These are phyloP conservation scores for Domatiomyces globalis DNA, from an alignment of 2,329 filamentous ascomycete genomes.

Conservation along the genomic window DNA sequence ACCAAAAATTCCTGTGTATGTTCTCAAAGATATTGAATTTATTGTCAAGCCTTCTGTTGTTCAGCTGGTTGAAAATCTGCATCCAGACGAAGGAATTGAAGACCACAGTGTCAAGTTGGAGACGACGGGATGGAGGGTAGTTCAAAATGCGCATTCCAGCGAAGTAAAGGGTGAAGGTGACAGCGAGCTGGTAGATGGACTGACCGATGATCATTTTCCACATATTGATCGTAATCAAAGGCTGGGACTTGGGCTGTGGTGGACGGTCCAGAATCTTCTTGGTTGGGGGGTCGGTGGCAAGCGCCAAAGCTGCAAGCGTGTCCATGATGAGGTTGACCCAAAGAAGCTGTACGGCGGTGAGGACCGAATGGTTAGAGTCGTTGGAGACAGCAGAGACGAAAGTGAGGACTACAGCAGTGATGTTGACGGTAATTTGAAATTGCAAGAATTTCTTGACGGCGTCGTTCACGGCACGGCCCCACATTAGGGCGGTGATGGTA, in stretches of 20 bases:
- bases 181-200: conserved; percentile 69
- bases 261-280: conserved; percentile 68
- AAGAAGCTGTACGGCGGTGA: conserved; percentile 79
- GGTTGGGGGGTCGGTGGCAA: conserved; percentile 81
- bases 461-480: conserved; percentile 56
- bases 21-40: conserved; percentile 92
- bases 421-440: conserved; percentile 63
- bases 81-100: conserved; percentile 99
- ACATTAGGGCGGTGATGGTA: conserved; percentile 52
- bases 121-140: conserved; percentile 32
- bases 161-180: conserved; percentile 73
- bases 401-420: conserved; percentile 75
- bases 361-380: conserved; percentile 53
- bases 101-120: conserved; percentile 61
- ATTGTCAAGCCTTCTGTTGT: conserved; percentile 90
- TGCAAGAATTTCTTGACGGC: conserved; percentile 55
- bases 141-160: conserved; percentile 49
- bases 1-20: conserved; percentile 72
- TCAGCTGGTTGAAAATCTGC: conserved; percentile 98
- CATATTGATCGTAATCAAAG: conserved; percentile 78
- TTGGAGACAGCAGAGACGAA: conserved; percentile 76
- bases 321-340: conserved; percentile 99
- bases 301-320: conserved; percentile 74
- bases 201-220: conserved; percentile 99
- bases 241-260: conserved; percentile 58